Percentiles rank a stretch among this genome's conserved stretches.
These are phyloP conservation scores for Adiantum capillusveneris DNA, from an alignment of 75 land plant species.

Conservation along the genomic window DNA sequence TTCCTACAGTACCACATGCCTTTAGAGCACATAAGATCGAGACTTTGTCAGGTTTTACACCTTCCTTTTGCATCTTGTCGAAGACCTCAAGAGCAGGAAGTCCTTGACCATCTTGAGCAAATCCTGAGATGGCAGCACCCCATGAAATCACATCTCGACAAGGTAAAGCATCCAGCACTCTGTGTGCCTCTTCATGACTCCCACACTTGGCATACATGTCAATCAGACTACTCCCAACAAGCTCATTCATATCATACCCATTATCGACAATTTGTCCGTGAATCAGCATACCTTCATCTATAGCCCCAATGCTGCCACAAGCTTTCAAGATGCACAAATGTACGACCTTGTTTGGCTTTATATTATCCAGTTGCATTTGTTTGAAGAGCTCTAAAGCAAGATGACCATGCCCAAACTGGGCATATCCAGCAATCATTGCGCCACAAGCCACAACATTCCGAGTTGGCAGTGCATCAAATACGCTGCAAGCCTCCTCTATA, in stretches of 20 bases:
- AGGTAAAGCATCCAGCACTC: constrained; percentile 12
- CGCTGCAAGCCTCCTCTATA: constrained; percentile 12
- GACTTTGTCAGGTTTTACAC: constrained; percentile 20
- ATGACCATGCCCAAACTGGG: constrained; percentile 3
- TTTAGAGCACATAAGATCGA: constrained; percentile 53
- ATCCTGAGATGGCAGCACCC: constrained; percentile 24
- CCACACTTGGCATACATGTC: constrained; percentile 28
- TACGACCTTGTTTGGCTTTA: constrained; percentile 11
- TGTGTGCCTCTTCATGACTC: constrained; percentile 15
- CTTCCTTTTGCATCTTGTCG: constrained; percentile 15
- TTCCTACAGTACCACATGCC: constrained; percentile 47
- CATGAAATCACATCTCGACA: constrained; percentile 25
- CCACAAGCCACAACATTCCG: constrained; percentile 26
- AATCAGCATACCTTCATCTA: constrained; percentile 48
- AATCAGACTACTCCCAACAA: constrained; percentile 19
- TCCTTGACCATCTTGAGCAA: constrained; percentile 19
- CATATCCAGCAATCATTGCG: constrained; percentile 27
- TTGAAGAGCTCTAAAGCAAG: constrained; percentile 17
- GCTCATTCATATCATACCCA: constrained; percentile 38
- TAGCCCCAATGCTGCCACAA: constrained; percentile 2
- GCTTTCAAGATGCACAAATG: constrained; percentile 18
- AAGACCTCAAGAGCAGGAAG: constrained; percentile 13
- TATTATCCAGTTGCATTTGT: constrained; percentile 8
- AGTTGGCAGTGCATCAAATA: constrained; percentile 11
- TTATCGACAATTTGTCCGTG: constrained; percentile 54